Base-by-base conservation (phyloP, 169 alveolate species). In the Eimeria tenella region DNA sequence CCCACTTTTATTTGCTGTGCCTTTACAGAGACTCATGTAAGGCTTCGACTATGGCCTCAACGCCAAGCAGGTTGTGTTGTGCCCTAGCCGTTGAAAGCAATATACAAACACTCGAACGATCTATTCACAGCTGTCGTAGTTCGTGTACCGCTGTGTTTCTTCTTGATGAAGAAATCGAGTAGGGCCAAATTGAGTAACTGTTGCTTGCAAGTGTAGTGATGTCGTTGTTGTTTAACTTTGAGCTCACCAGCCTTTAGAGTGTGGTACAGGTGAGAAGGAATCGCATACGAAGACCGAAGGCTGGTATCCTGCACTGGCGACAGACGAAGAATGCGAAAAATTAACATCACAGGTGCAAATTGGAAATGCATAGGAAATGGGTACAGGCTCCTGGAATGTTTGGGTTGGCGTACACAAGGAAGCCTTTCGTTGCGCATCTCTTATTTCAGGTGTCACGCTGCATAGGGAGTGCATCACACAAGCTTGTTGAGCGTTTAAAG, bases 401-500 rank as follows among this genome's bases (percentile, higher is more conserved):
- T 19, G 50, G 53, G 3, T 4, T 8, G 9, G 63, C 21, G 50
- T 4, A 8, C n/a, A 49, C 17, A 75, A 17, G 0, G 81, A 62
- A 17, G 65, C 63, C 13, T 5, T 25, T 11, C 62, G 21, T 55
- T 11, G 4, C 70, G 91, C 50, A 62, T 2, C 5, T 53, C 49
- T 62, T 15, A 25, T 1, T 53, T 13, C 63, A 84, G 91, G 91
- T 84, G 25, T 84, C 91, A 6, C 91, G 91, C 17, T 52, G 79
- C 50, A n/a, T 84, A 74, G 90, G 95, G 70, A 82, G 93, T 90
- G 42, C 91, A 11, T 53, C 91, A 1, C 81, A 84, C 90, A 89
- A 93, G 56, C 89, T 96, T 21, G 93, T 83, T 58, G 97, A 96
- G 83, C 92, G 95, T 42, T 81, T 96, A 71, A 96, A 94, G 82